Evolutionary conservation across 2,329 filamentous ascomycete genomes (phyloP).

Genomic region (Trichoderma endophyticum): DNA sequence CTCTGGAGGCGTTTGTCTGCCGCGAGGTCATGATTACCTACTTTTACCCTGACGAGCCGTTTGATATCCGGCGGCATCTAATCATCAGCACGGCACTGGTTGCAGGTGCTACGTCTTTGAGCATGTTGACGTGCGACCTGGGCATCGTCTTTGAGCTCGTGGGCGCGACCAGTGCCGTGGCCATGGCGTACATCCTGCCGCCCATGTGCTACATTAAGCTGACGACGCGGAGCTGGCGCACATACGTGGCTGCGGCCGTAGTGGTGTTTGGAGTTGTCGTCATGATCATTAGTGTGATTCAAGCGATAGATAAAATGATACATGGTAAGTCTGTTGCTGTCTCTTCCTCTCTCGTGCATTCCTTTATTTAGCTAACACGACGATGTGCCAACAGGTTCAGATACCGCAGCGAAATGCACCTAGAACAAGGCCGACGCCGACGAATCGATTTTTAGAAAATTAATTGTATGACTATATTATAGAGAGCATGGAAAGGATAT

Average conservation of each 20-base stretch:
- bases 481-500: conserved; percentile 13
- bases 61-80: conserved; percentile 79
- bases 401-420: conserved; percentile 12
- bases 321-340: conserved; percentile 34
- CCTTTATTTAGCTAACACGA: background rate
- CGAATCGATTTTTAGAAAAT: conserved; percentile 5
- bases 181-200: conserved; percentile 90
- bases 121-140: conserved; percentile 85
- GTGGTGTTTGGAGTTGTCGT: conserved; percentile 77
- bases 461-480: conserved; percentile 14
- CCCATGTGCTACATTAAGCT: conserved; percentile 94
- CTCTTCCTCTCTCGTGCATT: background rate
- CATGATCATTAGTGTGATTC: conserved; percentile 75
- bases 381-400: background rate
- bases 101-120: conserved; percentile 70
- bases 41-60: conserved; percentile 65
- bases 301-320: conserved; percentile 68
- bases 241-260: conserved; percentile 66
- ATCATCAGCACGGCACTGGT: conserved; percentile 83
- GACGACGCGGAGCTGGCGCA: conserved; percentile 71
- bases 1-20: conserved; percentile 95
- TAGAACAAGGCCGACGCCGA: conserved; percentile 9
- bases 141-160: conserved; percentile 95
- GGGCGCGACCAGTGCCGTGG: conserved; percentile 89
- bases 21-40: conserved; percentile 95